These are phyloP conservation scores for Cicer bijugum DNA, from an alignment of 306 rosid genomes.

Conservation along the genomic window DNA sequence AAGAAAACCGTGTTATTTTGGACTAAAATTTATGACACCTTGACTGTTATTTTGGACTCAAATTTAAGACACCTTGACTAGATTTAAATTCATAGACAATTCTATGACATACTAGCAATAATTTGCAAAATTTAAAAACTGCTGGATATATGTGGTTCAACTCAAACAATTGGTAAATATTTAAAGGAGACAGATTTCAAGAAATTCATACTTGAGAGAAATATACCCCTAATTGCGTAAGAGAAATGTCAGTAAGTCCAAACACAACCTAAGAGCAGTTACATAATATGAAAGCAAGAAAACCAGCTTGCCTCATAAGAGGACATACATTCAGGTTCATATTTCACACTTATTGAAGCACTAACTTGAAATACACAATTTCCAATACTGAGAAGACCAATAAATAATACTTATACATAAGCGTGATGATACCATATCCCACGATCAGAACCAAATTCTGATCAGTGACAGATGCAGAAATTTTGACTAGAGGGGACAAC, in stretches of 20 bases:
- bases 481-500: background rate
- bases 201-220: slow-evolving; percentile 11
- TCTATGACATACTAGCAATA: slow-evolving; percentile 20
- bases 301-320: slow-evolving; percentile 1
- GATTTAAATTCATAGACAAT: slow-evolving; percentile 22
- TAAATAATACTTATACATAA: background rate
- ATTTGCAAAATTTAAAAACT: slow-evolving; percentile 19
- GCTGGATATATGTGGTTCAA: slow-evolving; percentile 23
- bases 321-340: slow-evolving; percentile 26
- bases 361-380: background rate
- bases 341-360: slow-evolving; percentile 28
- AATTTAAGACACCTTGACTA: background rate
- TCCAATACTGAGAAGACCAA: background rate
- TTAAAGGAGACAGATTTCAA: slow-evolving; percentile 5
- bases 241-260: slow-evolving; percentile 9
- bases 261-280: slow-evolving; percentile 30
- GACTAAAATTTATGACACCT: slow-evolving; percentile 7
- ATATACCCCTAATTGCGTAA: slow-evolving; percentile 1
- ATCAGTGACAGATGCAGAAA: background rate
- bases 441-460: background rate
- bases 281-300: background rate
- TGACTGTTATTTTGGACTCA: background rate
- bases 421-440: background rate
- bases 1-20: slow-evolving; percentile 6
- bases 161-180: slow-evolving; percentile 35